phyloP scores from a whole-genome alignment of 257 asterid species.

The Orobanche coerulescens region DNA sequence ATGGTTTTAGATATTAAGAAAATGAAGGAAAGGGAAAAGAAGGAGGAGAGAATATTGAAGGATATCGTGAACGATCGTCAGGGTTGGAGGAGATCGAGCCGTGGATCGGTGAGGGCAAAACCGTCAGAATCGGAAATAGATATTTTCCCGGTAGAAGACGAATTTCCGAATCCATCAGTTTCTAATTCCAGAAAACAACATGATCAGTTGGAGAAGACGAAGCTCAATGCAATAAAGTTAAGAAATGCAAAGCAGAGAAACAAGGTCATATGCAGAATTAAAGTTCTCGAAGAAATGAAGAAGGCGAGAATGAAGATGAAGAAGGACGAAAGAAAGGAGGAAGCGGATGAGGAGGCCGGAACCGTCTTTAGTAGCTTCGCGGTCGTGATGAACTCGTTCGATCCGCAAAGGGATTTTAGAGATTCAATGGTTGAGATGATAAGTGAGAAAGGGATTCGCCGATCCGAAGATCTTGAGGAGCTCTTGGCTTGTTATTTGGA shows the following conservation, averaged over 20 bases:
- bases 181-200: not conserved
- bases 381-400: conserved; percentile 50
- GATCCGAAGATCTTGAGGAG: conserved; percentile 59
- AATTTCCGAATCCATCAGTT: not conserved
- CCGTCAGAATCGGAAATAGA: conserved; percentile 24
- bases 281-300: conserved; percentile 57
- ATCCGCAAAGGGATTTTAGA: conserved; percentile 62
- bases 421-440: conserved; percentile 93
- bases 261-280: conserved; percentile 61
- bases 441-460: conserved; percentile 43
- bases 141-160: conserved; percentile 27
- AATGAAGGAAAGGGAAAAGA: conserved; percentile 24
- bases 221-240: not conserved
- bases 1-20: conserved; percentile 32
- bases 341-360: conserved; percentile 13
- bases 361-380: conserved; percentile 54
- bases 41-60: conserved; percentile 14
- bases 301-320: conserved; percentile 40
- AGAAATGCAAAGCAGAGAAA: conserved; percentile 30
- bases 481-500: conserved; percentile 78
- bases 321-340: conserved; percentile 26
- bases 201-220: not conserved
- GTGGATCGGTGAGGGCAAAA: conserved; percentile 14
- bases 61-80: conserved; percentile 20
- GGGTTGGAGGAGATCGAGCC: not conserved